Conservation (phyloP, 148 eudicot species). For the Vaccinium darrowii region DNA sequence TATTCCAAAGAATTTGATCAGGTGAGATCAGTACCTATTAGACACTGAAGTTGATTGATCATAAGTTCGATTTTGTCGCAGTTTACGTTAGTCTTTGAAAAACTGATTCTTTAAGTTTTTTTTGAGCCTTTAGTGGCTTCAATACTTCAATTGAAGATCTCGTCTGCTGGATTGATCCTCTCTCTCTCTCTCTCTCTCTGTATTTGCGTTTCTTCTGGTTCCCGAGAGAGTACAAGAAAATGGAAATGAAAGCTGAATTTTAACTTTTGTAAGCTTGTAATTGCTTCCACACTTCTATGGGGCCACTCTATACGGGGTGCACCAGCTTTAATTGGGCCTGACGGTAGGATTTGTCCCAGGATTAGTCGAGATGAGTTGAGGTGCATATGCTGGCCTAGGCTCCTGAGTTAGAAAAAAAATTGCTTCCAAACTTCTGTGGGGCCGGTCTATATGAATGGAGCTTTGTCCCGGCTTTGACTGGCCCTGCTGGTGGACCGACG, state of each 20-base stretch:
- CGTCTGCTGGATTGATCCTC: not conserved
- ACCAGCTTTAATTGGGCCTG: no score
- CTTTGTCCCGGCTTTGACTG: no score
- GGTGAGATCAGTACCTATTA: conserved; percentile 17
- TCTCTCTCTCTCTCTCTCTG: not conserved
- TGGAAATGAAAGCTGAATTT: not conserved
- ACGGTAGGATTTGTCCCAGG: no score
- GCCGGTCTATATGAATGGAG: no score
- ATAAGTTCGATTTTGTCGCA: not conserved
- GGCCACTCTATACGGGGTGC: no score
- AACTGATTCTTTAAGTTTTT: not conserved
- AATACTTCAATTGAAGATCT: not conserved
- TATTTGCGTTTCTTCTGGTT: not conserved
- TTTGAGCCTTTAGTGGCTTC: not conserved
- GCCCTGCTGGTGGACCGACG: no score
- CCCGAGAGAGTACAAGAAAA: not conserved
- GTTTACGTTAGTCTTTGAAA: not conserved
- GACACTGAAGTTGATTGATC: not conserved
- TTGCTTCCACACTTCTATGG: not conserved
- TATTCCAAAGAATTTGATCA: conserved; percentile 31
- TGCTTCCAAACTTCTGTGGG: no score
- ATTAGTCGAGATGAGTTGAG: no score
- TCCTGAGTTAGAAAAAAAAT: no score
- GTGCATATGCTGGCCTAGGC: no score
- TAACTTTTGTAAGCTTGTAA: not conserved